Conservation (phyloP, 495 filamentous ascomycete genomes). For the Physcia stellaris region DNA sequence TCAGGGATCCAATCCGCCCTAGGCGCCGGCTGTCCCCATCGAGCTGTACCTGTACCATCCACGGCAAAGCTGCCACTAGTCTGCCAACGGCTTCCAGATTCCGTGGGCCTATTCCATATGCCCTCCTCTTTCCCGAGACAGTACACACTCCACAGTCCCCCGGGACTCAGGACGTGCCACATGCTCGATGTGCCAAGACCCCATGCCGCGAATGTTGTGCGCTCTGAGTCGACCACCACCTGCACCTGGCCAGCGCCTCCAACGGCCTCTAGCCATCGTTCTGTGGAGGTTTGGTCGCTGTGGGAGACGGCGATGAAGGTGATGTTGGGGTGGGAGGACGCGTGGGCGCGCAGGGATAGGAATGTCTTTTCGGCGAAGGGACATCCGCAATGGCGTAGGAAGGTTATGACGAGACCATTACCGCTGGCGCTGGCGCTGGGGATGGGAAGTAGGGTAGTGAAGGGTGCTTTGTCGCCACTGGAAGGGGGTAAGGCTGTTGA, state of each 20-base stretch:
- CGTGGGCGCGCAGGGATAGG: constrained; percentile 28
- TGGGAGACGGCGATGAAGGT: constrained; percentile 46
- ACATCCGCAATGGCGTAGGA: constrained; percentile 48
- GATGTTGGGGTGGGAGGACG: constrained; percentile 30
- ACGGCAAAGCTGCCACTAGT: constrained; percentile 41
- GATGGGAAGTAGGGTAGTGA: constrained; percentile 26
- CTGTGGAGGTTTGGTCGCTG: constrained; percentile 32
- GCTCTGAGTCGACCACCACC: constrained; percentile 38
- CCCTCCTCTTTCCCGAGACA: constrained; percentile 35
- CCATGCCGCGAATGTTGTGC: constrained; percentile 38
- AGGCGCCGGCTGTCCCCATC: constrained; percentile 27
- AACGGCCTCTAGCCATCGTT: constrained; percentile 37
- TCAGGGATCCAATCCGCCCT: constrained; percentile 35
- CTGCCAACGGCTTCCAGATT: constrained; percentile 46
- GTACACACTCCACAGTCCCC: constrained; percentile 31
- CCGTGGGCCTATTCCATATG: constrained; percentile 40
- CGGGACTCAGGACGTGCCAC: constrained; percentile 37
- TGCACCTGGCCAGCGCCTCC: constrained; percentile 38
- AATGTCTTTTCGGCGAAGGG: constrained; percentile 53
- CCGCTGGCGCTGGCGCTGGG: constrained; percentile 28
- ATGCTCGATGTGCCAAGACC: constrained; percentile 36
- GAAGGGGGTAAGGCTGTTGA: constrained; percentile 19
- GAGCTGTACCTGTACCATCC: constrained; percentile 33
- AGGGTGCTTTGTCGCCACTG: constrained; percentile 35
- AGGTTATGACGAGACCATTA: constrained; percentile 38